Percentiles rank a stretch among this genome's conserved stretches.
Conservation (phyloP, 208 protist genomes). For the Trypanosomatidae sp. region DNA sequence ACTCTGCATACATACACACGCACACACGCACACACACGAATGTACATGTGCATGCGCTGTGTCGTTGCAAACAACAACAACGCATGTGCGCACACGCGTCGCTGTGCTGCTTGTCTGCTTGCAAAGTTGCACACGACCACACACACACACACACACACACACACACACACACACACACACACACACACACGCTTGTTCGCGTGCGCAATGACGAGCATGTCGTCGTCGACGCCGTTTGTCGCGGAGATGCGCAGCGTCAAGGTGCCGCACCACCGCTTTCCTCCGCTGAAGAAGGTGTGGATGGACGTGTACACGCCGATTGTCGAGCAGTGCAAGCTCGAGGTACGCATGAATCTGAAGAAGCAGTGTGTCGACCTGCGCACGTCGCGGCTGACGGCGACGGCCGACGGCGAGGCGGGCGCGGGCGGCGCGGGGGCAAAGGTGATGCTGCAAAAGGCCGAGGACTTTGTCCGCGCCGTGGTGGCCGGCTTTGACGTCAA, state of each 20-base stretch:
- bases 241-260: conserved; percentile 71
- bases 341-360: conserved; percentile 98
- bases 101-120: too few species aligned
- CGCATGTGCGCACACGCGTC: too few species aligned
- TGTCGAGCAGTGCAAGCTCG: conserved; percentile 97
- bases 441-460: conserved; percentile 92
- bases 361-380: conserved; percentile 92
- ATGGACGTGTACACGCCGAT: conserved; percentile 97
- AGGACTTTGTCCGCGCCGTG: conserved; percentile 98
- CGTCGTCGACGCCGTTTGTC: too few species aligned
- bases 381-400: conserved; percentile 73
- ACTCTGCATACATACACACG: too few species aligned
- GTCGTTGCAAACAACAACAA: neutral
- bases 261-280: conserved; percentile 95
- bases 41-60: neutral
- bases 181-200: neutral
- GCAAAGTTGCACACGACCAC: too few species aligned
- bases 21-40: neutral
- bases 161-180: neutral
- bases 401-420: conserved; percentile 19
- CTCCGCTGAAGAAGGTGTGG: conserved; percentile 97
- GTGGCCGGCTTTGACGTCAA: conserved; percentile 92
- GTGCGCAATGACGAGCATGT: too few species aligned
- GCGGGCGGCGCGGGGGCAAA: conserved; percentile 18
- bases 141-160: too few species aligned